Percentiles rank a stretch among this genome's conserved stretches.
Conservation (phyloP, 2,329 filamentous ascomycete genomes). For the Cytospora chrysosperma region DNA sequence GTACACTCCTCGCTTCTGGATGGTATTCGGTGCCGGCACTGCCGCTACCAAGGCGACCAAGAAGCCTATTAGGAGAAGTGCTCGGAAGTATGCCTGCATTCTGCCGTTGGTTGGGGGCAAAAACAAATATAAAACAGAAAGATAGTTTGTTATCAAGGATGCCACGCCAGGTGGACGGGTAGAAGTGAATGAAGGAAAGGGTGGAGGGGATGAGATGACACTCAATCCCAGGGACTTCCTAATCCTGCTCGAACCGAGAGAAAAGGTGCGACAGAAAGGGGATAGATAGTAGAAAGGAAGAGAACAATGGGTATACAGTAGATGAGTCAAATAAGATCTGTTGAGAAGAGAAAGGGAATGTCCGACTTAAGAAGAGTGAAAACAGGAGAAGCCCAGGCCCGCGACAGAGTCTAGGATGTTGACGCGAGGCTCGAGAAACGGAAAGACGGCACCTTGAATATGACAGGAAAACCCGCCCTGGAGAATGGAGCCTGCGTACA, state of each 20-base stretch:
- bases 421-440: constrained; percentile 7
- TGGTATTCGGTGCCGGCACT: constrained; percentile 37
- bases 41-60: constrained; percentile 48
- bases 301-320: constrained; percentile 7
- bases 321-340: constrained; percentile 18
- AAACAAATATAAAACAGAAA: constrained; percentile 15
- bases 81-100: constrained; percentile 30
- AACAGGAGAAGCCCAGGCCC: constrained; percentile 18
- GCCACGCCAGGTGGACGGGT: constrained; percentile 31
- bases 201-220: constrained; percentile 9
- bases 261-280: constrained; percentile 8
- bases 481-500: constrained; percentile 18
- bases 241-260: constrained; percentile 20
- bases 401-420: constrained; percentile 13
- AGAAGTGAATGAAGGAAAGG: constrained; percentile 15
- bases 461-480: constrained; percentile 6
- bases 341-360: not conserved
- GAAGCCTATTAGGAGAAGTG: constrained; percentile 45
- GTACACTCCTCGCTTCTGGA: constrained; percentile 56
- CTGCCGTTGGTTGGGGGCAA: constrained; percentile 12
- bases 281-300: constrained; percentile 1
- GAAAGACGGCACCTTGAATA: constrained; percentile 8
- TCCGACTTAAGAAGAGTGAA: constrained; percentile 2
- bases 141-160: constrained; percentile 4
- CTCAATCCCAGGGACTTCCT: constrained; percentile 19